Conservation (phyloP, 1,284 basidiomycete species). For the Leccinum solheimii region DNA sequence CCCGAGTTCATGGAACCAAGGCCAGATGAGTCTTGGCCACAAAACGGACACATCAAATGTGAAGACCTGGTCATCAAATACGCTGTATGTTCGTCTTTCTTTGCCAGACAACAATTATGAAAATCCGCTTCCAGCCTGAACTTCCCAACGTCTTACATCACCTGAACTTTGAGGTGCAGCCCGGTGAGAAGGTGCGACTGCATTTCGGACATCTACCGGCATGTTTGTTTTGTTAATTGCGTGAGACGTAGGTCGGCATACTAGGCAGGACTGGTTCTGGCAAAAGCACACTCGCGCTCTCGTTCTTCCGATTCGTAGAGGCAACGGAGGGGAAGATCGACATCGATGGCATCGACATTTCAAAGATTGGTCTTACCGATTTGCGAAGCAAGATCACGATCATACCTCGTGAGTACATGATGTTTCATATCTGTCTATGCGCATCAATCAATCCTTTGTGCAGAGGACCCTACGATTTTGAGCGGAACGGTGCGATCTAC, state of each 20-base stretch:
- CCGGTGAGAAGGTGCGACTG: slow-evolving; percentile 67
- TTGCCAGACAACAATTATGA: background rate
- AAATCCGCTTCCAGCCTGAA: slow-evolving; percentile 54
- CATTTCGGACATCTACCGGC: background rate
- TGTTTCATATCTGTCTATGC: background rate
- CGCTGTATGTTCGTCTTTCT: slow-evolving; percentile 55
- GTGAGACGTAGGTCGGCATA: slow-evolving; percentile 64
- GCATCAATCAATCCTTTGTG: slow-evolving; percentile 2
- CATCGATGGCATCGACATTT: slow-evolving; percentile 88
- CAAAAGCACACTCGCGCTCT: slow-evolving; percentile 88
- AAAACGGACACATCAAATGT: slow-evolving; percentile 72
- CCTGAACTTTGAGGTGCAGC: slow-evolving; percentile 74
- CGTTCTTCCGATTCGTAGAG: slow-evolving; percentile 96
- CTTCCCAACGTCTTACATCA: slow-evolving; percentile 86
- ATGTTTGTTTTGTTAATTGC: slow-evolving; percentile 7
- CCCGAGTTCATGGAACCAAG: slow-evolving; percentile 84
- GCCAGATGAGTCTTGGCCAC: slow-evolving; percentile 83
- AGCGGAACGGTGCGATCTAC: slow-evolving; percentile 86
- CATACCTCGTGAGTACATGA: slow-evolving; percentile 73
- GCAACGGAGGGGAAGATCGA: slow-evolving; percentile 79
- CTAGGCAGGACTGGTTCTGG: slow-evolving; percentile 89
- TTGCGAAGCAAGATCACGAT: slow-evolving; percentile 85
- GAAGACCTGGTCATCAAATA: slow-evolving; percentile 85
- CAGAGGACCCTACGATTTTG: slow-evolving; percentile 89
- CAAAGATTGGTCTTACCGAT: slow-evolving; percentile 85